Percentiles rank a stretch among this genome's conserved stretches.
Evolutionary conservation across 1,139 yeast genomes (phyloP).

Genomic region (Debaryomyces nepalensis): DNA sequence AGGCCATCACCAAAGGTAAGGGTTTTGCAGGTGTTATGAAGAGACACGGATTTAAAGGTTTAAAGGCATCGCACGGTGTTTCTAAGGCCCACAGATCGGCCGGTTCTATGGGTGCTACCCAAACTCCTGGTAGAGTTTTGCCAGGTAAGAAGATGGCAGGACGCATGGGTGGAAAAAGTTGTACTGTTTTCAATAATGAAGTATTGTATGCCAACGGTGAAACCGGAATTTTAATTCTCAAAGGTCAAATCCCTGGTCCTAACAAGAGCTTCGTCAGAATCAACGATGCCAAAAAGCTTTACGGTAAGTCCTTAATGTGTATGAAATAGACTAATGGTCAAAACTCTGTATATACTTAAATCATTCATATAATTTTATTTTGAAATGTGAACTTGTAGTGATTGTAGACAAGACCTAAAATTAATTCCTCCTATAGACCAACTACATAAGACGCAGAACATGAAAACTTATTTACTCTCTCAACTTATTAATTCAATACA

Average conservation of each 20-base stretch:
- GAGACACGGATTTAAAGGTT: constrained; percentile 90
- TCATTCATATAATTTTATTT: constrained; percentile 6
- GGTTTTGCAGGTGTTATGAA: constrained; percentile 99
- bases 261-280: constrained; percentile 74
- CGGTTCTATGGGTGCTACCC: constrained; percentile 96
- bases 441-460: no score
- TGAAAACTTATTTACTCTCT: neutral
- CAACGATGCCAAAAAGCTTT: constrained; percentile 67
- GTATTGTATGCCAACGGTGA: constrained; percentile 81
- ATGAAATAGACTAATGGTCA: constrained; percentile 5
- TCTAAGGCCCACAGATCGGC: constrained; percentile 93
- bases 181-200: constrained; percentile 76
- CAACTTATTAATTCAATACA: constrained; percentile 17
- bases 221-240: constrained; percentile 78
- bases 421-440: no score
- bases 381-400: neutral
- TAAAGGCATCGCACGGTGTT: constrained; percentile 94
- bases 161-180: constrained; percentile 80
- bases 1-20: constrained; percentile 86
- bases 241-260: constrained; percentile 94
- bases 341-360: constrained; percentile 18
- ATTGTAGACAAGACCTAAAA: neutral
- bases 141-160: constrained; percentile 99
- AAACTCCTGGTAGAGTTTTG: constrained; percentile 92
- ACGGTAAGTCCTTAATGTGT: constrained; percentile 39